Evolutionary conservation across 306 rosid species (phyloP).

Genomic region (Dryas drummondii): DNA sequence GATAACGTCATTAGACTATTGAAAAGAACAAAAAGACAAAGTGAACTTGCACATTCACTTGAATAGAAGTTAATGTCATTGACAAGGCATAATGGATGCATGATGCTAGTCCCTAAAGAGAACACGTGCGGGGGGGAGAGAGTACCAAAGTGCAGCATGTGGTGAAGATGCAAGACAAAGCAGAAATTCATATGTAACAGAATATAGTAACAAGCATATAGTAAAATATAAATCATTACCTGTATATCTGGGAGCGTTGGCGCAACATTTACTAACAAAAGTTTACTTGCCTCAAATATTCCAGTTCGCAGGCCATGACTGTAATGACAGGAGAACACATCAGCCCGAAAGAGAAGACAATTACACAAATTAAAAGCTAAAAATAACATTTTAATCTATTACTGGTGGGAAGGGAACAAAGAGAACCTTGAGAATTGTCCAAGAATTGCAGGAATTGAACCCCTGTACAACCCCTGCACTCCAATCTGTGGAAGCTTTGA

Average conservation of each 20-base stretch:
- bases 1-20: not conserved
- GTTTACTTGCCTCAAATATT: slow-evolving; percentile 92
- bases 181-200: slow-evolving; percentile 3
- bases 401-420: slow-evolving; percentile 17
- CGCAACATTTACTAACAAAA: slow-evolving; percentile 77
- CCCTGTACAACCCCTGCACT: slow-evolving; percentile 78
- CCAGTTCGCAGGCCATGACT: slow-evolving; percentile 99
- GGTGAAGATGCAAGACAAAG: slow-evolving; percentile 14
- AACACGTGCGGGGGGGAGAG: too few species aligned
- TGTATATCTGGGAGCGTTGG: slow-evolving; percentile 92
- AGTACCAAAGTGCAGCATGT: not conserved
- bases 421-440: slow-evolving; percentile 97
- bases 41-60: not conserved
- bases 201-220: slow-evolving; percentile 3
- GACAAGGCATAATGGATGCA: not conserved
- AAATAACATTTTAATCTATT: slow-evolving; percentile 12
- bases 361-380: slow-evolving; percentile 10
- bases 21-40: not conserved
- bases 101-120: not conserved
- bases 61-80: not conserved
- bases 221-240: slow-evolving; percentile 40
- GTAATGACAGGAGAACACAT: slow-evolving; percentile 42
- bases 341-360: slow-evolving; percentile 29
- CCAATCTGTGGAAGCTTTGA: slow-evolving; percentile 96
- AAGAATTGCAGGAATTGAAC: slow-evolving; percentile 96